Conservation (phyloP, 345 rosid genomes). For the Anacardium occidentale region DNA sequence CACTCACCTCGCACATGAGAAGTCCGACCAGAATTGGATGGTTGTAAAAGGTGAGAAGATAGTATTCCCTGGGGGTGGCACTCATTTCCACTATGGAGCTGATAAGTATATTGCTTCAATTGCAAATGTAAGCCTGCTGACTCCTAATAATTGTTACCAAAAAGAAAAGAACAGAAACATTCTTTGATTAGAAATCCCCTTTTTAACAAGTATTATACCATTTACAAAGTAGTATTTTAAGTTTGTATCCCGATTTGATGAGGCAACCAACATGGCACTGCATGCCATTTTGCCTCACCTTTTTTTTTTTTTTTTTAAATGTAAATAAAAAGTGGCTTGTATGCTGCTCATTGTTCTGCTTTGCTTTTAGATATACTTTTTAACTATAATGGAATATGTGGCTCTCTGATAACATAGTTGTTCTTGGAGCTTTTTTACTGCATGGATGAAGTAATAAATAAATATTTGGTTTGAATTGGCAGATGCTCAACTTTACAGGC, state of each 20-base stretch:
- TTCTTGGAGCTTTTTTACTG: neutral
- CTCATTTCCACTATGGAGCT: slow-evolving; percentile 99
- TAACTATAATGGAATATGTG: neutral
- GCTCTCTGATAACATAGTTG: neutral
- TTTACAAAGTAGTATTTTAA: neutral
- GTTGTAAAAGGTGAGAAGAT: slow-evolving; percentile 96
- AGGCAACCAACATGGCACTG: neutral
- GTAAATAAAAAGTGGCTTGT: no score
- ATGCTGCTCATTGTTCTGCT: slow-evolving; percentile 1
- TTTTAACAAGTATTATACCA: neutral
- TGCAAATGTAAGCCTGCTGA: slow-evolving; percentile 68
- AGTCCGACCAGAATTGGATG: slow-evolving; percentile 99
- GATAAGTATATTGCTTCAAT: slow-evolving; percentile 91
- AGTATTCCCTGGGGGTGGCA: slow-evolving; percentile 92
- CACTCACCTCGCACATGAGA: slow-evolving; percentile 95
- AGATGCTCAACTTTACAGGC: slow-evolving; percentile 92
- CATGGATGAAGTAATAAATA: slow-evolving; percentile 16
- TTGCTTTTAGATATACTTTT: slow-evolving; percentile 7
- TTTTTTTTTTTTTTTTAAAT: no score
- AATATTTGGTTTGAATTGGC: slow-evolving; percentile 31
- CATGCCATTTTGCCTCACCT: neutral
- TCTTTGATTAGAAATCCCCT: slow-evolving; percentile 4
- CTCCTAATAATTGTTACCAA: neutral
- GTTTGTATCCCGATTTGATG: neutral
- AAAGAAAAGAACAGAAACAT: slow-evolving; percentile 3